Conservation (phyloP, 495 filamentous ascomycete species). For the Cercophora samala region DNA sequence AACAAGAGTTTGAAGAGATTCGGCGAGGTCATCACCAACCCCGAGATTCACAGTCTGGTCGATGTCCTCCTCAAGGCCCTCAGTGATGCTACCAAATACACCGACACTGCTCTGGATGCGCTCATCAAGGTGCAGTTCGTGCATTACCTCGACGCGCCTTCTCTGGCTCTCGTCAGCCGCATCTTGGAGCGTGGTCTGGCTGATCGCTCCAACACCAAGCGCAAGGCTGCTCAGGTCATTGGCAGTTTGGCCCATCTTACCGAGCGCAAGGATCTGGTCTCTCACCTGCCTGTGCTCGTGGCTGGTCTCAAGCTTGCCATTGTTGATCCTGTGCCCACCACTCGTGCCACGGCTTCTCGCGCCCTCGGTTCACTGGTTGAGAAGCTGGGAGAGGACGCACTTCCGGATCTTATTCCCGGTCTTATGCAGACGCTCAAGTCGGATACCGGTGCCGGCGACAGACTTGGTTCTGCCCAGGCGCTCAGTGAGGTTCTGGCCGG, state of each 20-base stretch:
- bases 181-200: constrained; percentile 89
- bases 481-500: constrained; percentile 96
- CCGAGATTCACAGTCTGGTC: constrained; percentile 88
- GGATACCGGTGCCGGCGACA: constrained; percentile 90
- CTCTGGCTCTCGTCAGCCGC: constrained; percentile 86
- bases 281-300: constrained; percentile 89
- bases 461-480: constrained; percentile 93
- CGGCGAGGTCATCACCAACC: constrained; percentile 96
- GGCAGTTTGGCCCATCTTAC: constrained; percentile 95
- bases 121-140: constrained; percentile 95
- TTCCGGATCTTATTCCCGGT: constrained; percentile 95
- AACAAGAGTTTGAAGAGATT: constrained; percentile 96
- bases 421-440: constrained; percentile 97
- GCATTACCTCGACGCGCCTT: constrained; percentile 94
- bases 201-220: constrained; percentile 89
- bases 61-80: constrained; percentile 90
- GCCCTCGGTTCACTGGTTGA: constrained; percentile 92
- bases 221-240: constrained; percentile 94
- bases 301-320: constrained; percentile 83
- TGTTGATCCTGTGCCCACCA: constrained; percentile 93
- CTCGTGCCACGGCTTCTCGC: constrained; percentile 94
- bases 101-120: constrained; percentile 87
- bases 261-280: constrained; percentile 86
- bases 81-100: constrained; percentile 96
- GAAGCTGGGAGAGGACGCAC: constrained; percentile 93